Evolutionary conservation across 2,329 filamentous ascomycete genomes (phyloP), one percentile per base, ranked within the genome.

Genomic region (Sporothrix luriei): DNA sequence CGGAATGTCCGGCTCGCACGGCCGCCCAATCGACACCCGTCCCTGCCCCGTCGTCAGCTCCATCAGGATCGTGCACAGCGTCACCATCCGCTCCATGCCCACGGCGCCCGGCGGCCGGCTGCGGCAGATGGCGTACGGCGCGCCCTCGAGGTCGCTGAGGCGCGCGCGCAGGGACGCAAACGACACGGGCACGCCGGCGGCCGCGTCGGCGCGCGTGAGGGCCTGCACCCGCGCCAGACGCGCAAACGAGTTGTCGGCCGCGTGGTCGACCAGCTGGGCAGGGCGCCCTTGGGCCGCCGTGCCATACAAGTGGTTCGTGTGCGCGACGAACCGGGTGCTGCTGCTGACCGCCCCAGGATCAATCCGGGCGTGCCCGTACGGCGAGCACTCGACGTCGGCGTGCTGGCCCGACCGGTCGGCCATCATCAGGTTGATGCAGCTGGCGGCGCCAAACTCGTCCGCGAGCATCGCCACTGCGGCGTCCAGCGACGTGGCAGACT

Each of bases 81-180:
- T 70, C 46, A 64, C 49, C 64, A 70, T 68, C n/a, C 69, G 69
- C 24, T 70, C 69, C 24, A 59, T 62, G 46, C 64, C 64, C 14
- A 29, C 55, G 2, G 69, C 65, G 9, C 43, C 49, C 3, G 69
- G 55, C 1, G 46, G 55, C 6, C 65, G 55, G 7, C 21, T 19
- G 6, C 69, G 65, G n/a, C 65, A 68, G 40, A 70, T 70, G 43
- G 68, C 61, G 9, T 29, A 52, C 9, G 68, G 68, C n/a, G 52
- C 61, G 16, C 68, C 68, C 3, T 69, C 40, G n/a, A 66, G 40
- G 51, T 69, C 68, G 4, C 38, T 40, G 19, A 69, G 46, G 24
- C 68, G 52, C 16, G 52, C n/a, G 29, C 62, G 68, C 13, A 66
- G 26, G 14, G 52, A 21, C 16, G 49, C 52, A 16, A 59, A 52